Percentiles rank a stretch among this genome's conserved stretches.
Conservation (phyloP, 202 grass and related monocot genomes). For the Miscanthus sacchariflorus region DNA sequence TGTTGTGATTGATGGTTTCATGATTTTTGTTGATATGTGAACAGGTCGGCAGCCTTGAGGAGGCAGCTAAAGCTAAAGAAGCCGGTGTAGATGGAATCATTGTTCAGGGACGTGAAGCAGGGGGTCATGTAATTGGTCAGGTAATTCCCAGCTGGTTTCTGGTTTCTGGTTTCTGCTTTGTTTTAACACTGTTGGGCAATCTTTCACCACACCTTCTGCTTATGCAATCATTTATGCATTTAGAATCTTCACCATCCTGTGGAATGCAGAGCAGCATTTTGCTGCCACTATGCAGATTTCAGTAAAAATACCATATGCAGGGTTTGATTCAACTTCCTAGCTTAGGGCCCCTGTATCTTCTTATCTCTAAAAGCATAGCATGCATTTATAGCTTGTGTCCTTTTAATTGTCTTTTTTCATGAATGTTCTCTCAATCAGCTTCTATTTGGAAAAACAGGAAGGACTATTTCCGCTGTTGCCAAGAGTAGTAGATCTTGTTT, state of each 20-base stretch:
- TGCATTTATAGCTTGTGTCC: not conserved
- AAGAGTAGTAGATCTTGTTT: constrained; percentile 78
- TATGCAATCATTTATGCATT: constrained; percentile 3
- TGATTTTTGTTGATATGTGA: not conserved
- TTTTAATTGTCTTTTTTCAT: not conserved
- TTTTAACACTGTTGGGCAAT: not conserved
- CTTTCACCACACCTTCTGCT: not conserved
- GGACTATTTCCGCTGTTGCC: constrained; percentile 74
- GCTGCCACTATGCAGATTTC: not conserved
- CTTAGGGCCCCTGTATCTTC: not conserved
- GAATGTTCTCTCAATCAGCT: constrained; percentile 19
- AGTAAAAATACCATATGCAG: constrained; percentile 2
- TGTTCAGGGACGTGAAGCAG: constrained; percentile 91
- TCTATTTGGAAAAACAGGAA: constrained; percentile 59
- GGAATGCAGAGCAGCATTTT: constrained; percentile 3
- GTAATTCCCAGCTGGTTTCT: constrained; percentile 46
- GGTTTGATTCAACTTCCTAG: constrained; percentile 23
- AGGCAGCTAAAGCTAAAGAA: constrained; percentile 77
- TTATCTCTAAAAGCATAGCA: constrained; percentile 17
- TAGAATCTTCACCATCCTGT: constrained; percentile 26
- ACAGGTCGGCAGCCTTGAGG: constrained; percentile 81
- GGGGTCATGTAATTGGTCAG: constrained; percentile 91
- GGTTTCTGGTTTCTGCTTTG: constrained; percentile 26
- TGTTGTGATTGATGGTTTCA: constrained; percentile 21
- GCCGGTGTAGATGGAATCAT: constrained; percentile 89